Base-by-base conservation (phyloP, 495 filamentous ascomycete genomes). In the Aspergillus mulundensis region DNA sequence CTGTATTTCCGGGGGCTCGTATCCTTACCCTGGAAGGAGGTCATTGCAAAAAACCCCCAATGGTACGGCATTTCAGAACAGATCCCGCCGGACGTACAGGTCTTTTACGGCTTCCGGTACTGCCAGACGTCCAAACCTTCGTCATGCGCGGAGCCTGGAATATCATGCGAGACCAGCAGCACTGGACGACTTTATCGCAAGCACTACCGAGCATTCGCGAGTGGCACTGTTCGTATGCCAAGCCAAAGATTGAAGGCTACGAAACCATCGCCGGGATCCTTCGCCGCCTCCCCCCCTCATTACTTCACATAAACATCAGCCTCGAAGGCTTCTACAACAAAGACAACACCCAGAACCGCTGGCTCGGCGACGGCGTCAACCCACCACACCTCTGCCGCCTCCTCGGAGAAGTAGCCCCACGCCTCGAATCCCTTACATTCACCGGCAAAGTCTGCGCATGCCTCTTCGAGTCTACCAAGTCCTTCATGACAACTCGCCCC, bases 71-170 rank as follows among this genome's bases (percentile, higher is more conserved):
- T 56, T 85, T 82, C 51, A 57, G 60, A 21, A 61, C 57, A 44
- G 59, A 62, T 45, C 65, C 64, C 39, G 59, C 45, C 25, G 65
- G 61, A 2, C 40, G 49, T 21, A 53, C 41, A 50, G 68, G 59
- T 49, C 55, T 69, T 58, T 69, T 69, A 59, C 68, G 47, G 54
- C 62, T 86, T 7, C 64, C 72, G 1, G 42, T 53, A n/a, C 66
- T 78, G 4, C 74, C 76, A 4, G 64, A 73, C 12, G 75, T 85
- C 23, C 73, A 76, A 49, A 87, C 84, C 0, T 77, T 90, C 34
- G 80, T 89, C 48, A 82, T 85, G 70, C 87, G 85, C 60, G 86
- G 86, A 5, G 81, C 87, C 51, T 90, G 87, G 87, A 90, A 89
- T 60, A 77, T 90, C 28, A 85, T 89, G 63, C 77, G 86, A 45